Conservation (phyloP, 2,329 filamentous ascomycete species). For the Ceratocystiopsis minuta region DNA sequence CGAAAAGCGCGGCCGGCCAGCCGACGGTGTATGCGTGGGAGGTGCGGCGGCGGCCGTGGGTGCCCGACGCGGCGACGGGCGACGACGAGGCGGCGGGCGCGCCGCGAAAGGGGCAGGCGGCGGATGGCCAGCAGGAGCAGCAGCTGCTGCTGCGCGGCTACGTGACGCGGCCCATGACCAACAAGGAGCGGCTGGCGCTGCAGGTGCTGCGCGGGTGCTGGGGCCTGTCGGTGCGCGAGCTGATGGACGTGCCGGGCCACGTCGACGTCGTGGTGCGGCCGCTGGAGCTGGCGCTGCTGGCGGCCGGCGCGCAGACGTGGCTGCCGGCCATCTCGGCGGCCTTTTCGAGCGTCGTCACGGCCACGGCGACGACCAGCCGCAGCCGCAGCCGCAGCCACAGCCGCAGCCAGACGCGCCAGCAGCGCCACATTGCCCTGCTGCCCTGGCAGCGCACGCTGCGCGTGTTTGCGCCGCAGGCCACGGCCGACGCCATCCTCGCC, state of each 20-base stretch:
- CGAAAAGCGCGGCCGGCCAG: background rate
- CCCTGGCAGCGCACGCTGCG: conserved; percentile 14
- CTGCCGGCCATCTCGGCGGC: conserved; percentile 15
- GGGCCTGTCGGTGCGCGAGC: conserved; percentile 29
- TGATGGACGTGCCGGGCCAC: conserved; percentile 24
- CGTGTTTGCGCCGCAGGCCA: conserved; percentile 19
- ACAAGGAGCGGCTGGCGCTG: conserved; percentile 24
- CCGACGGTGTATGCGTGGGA: conserved; percentile 21
- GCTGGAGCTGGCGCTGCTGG: conserved; percentile 25
- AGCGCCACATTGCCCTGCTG: conserved; percentile 18
- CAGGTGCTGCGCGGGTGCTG: conserved; percentile 30
- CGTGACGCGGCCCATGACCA: conserved; percentile 5
- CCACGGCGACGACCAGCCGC: conserved; percentile 10
- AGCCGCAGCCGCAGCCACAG: conserved; percentile 15
- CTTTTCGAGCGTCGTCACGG: conserved; percentile 3
- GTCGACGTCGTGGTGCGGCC: conserved; percentile 21
- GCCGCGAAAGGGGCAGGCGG: conserved; percentile 3
- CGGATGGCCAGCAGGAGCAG: background rate
- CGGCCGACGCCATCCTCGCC: conserved; percentile 18
- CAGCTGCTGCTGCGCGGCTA: conserved; percentile 5
- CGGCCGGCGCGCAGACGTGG: conserved; percentile 20
- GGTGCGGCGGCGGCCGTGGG: conserved; percentile 22
- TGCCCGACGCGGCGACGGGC: conserved; percentile 14
- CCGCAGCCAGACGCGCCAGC: conserved; percentile 1
- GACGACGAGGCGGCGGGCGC: conserved; percentile 1